Evolutionary conservation across 2,329 filamentous ascomycete species (phyloP).

Genomic region (Clathrospora elynae): DNA sequence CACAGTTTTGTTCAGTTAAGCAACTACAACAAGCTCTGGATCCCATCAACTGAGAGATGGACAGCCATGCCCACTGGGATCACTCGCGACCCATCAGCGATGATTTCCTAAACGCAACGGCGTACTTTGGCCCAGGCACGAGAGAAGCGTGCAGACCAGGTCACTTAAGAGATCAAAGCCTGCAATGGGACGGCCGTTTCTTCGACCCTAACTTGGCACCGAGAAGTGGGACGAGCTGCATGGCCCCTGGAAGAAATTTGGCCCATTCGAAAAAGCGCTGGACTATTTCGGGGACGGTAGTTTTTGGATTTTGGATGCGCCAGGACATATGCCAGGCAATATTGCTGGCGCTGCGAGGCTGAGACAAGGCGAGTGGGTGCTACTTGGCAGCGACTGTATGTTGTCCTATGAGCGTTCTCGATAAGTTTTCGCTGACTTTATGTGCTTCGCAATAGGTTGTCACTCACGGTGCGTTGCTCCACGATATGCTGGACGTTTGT

Average conservation of each 20-base stretch:
- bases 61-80: conserved; percentile 44
- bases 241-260: conserved; percentile 41
- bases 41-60: background rate
- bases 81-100: conserved; percentile 38
- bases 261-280: conserved; percentile 44
- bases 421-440: background rate
- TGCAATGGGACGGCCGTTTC: conserved; percentile 44
- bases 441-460: conserved; percentile 15
- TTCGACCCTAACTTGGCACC: conserved; percentile 39
- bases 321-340: conserved; percentile 49
- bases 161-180: conserved; percentile 29
- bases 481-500: background rate
- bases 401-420: background rate
- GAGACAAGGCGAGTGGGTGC: conserved; percentile 34
- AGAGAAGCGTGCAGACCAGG: conserved; percentile 38
- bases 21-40: background rate
- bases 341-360: conserved; percentile 43
- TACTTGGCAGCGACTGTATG: conserved; percentile 42
- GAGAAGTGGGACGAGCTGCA: conserved; percentile 36
- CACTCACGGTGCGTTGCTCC: conserved; percentile 35
- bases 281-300: conserved; percentile 49
- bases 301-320: conserved; percentile 48
- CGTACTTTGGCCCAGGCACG: conserved; percentile 40
- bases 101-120: conserved; percentile 38
- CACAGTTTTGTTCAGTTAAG: conserved; percentile 40